These are phyloP conservation scores for Radiomyces spectabilis DNA, from an alignment of 192 early-diverging fungal species.

Conservation along the genomic window DNA sequence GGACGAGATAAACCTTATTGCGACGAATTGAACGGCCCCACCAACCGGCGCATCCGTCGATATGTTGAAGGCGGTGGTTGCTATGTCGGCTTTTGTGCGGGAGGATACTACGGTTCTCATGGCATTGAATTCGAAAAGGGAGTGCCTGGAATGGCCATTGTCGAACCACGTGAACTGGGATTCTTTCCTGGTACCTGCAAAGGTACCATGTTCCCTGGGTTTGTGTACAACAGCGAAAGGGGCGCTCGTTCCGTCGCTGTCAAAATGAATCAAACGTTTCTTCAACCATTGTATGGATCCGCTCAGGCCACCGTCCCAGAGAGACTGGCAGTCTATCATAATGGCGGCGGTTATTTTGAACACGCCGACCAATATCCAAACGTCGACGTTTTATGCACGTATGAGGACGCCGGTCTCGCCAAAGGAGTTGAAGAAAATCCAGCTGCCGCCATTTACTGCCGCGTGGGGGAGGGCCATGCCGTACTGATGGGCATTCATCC, in stretches of 20 bases:
- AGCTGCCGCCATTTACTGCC: conserved; percentile 65
- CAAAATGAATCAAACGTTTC: conserved; percentile 19
- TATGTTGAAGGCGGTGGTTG: conserved; percentile 73
- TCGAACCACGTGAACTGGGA: conserved; percentile 64
- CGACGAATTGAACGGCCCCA: conserved; percentile 54
- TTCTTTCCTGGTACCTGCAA: conserved; percentile 62
- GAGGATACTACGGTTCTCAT: conserved; percentile 71
- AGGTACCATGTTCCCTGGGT: conserved; percentile 75
- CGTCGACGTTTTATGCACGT: conserved; percentile 35
- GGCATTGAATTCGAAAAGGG: conserved; percentile 75
- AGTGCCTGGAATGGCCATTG: conserved; percentile 49
- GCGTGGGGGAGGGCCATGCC: conserved; percentile 58
- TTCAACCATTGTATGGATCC: too few relatives aligned
- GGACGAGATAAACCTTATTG: conserved; percentile 83
- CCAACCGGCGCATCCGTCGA: conserved; percentile 50
- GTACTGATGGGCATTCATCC: conserved; percentile 78
- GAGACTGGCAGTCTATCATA: conserved; percentile 48
- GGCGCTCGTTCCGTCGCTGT: conserved; percentile 61
- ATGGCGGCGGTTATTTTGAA: conserved; percentile 67
- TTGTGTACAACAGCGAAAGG: conserved; percentile 75
- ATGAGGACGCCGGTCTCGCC: conserved; percentile 21
- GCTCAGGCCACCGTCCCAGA: too few relatives aligned
- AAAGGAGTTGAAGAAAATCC: conserved; percentile 11
- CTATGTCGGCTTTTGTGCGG: conserved; percentile 92
- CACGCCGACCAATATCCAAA: conserved; percentile 20